Base-by-base conservation (phyloP, 2,329 filamentous ascomycete genomes). In the Hymenoscyphus fructigenus region DNA sequence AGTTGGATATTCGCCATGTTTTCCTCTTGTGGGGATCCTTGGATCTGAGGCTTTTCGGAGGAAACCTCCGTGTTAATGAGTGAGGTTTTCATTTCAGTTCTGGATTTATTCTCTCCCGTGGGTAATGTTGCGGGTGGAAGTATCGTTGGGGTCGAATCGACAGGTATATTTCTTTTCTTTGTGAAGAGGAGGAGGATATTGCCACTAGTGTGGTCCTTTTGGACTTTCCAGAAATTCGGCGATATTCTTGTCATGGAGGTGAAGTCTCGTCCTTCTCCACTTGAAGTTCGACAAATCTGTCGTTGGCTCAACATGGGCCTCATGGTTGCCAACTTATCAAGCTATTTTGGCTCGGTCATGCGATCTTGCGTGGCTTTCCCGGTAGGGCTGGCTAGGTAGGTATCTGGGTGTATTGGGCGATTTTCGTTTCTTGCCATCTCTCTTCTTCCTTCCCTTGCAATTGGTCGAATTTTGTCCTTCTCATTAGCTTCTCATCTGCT, bases 1-100 rank as follows among this genome's bases (percentile, higher is more conserved):
- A 53, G 47, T 26, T 53, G 47, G 47, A 53, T 53, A 23, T 53
- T 53, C 47, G 20, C 23, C 47, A 53, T 53, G 47, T 53, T 53
- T 53, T 53, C 47, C 23, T 53, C 12, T 53, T 26, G 47, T 23
- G 47, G 20, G 14, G 10, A 26, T 26, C 20, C 23, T 23, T 53
- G 14, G 47, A 53, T 14, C 47, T 53, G 20, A 26, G 47, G 20
- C 7, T 23, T 53, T 23, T 53, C 47, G 20, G 20, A 53, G 20
- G 20, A 53, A 53, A 26, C 12, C 26, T 53, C 20, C 23, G 47
- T 26, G 20, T 53, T 53, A 20, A 53, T 26, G n/a, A 23, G 10
- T 44, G 41, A 44, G 41, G 6, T 3, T n/a, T 17, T 23, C 9
- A 14, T 2, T 14, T 34, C 10, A 34, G 9, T 47, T 20, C 44